Base-by-base conservation (phyloP, 108 stramenopile genomes). In the Pseudonitzschia multiseries region DNA sequence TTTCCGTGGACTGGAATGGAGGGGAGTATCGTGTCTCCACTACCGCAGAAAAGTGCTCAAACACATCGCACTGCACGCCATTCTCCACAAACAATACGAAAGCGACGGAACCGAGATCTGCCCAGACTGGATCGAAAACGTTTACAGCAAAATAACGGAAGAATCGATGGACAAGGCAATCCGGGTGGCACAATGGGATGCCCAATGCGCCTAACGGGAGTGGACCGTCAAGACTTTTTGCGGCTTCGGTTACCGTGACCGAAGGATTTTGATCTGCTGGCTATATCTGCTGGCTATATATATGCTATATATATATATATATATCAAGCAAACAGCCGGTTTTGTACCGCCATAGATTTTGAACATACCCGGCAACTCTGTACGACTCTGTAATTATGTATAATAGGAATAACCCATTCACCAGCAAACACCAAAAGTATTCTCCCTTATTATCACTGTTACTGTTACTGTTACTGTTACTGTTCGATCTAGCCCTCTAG, bases 1-100 rank as follows among this genome's bases (percentile, higher is more conserved):
- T 56, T 56, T 56, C 54, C 54, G 54, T 24, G 54, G 54, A 3
- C 20, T 56, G 24, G 54, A 56, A 56, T 56, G 54, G 24, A 56
- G 20, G 26, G 54, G 24, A 26, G 24, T 56, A 2, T 1, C 9
- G 22, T 26, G 2, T 24, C 22, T 56, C 5, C 20, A 26, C 54
- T 2, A 56, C 9, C 54, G 24, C 4, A 56, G 20, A 24, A 56
- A 26, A 26, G 54, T 22, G 2, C 2, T 26, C 10, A 21, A 20
- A 26, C 22, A 56, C 22, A 56, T 56, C 21, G 20, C 54, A 2
- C 26, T 56, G 26, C 24, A 13, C 20, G 2, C 20, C 22, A 24
- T 56, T 4, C 21, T 56, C 5, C 12, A 20, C 54, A 2, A 56
- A 26, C 54, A 56, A 56, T 2, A 26, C 13, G 9, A 56, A 4